These are phyloP conservation scores for Fomes fomentarius DNA, from an alignment of 1,284 basidiomycete species.

Conservation along the genomic window DNA sequence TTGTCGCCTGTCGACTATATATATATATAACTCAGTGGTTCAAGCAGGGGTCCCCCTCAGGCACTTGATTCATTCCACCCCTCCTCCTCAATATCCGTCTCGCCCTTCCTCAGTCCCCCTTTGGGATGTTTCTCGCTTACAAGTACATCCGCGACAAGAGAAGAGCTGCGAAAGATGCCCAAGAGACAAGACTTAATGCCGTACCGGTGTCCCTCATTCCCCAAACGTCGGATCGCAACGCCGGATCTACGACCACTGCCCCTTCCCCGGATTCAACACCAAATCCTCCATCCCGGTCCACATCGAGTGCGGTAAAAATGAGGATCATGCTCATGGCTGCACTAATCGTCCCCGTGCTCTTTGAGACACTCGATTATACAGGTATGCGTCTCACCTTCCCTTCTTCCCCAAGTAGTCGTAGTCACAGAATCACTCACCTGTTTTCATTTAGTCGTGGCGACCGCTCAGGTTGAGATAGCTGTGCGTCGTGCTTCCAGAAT, in stretches of 20 bases:
- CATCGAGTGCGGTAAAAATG: slow-evolving; percentile 17
- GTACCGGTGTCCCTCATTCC: not conserved
- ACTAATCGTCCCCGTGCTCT: slow-evolving; percentile 32
- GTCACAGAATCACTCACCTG: not conserved
- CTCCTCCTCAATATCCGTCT: not conserved
- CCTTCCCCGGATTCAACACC: not conserved
- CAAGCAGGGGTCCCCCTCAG: no score
- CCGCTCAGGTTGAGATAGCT: slow-evolving; percentile 54
- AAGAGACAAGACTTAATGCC: slow-evolving; percentile 7
- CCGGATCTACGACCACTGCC: not conserved
- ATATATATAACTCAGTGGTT: not conserved
- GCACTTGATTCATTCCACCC: no score
- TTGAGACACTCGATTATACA: slow-evolving; percentile 46
- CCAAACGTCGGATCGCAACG: not conserved
- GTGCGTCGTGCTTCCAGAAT: slow-evolving; percentile 34
- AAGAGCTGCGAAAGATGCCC: slow-evolving; percentile 16
- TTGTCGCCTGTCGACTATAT: no score
- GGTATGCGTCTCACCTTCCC: slow-evolving; percentile 31
- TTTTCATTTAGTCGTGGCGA: slow-evolving; percentile 47
- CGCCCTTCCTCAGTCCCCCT: not conserved
- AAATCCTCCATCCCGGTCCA: not conserved
- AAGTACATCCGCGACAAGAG: slow-evolving; percentile 22
- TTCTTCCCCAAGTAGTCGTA: not conserved
- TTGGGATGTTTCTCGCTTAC: slow-evolving; percentile 19
- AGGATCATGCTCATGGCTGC: slow-evolving; percentile 29